phyloP scores from a whole-genome alignment of 371 early-diverging fungal genomes.

The Mortierella sp. region DNA sequence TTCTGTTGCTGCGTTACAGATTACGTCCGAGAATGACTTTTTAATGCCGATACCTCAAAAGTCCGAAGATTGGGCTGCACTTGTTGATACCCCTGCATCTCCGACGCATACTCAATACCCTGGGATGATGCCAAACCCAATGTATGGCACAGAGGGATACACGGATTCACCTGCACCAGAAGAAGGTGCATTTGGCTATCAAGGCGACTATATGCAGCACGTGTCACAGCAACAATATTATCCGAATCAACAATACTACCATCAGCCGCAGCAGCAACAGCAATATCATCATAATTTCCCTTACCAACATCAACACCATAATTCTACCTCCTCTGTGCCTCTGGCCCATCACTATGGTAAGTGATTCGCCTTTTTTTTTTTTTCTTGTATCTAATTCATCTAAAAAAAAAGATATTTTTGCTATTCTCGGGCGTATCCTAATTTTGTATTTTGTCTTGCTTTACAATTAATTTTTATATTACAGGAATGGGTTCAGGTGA shows the following conservation, averaged over 20 bases:
- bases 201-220: slow-evolving; percentile 33
- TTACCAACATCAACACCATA: slow-evolving; percentile 32
- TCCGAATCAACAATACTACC: slow-evolving; percentile 6
- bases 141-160: slow-evolving; percentile 8
- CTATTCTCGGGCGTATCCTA: neutral
- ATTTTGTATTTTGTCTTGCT: neutral
- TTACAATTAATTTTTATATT: neutral
- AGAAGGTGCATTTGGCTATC: neutral
- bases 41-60: slow-evolving; percentile 33
- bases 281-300: slow-evolving; percentile 19
- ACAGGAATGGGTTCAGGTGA: slow-evolving; percentile 1
- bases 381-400: neutral
- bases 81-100: slow-evolving; percentile 40
- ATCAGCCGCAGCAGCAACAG: slow-evolving; percentile 7
- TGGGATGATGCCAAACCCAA: slow-evolving; percentile 10
- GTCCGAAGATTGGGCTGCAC: slow-evolving; percentile 49
- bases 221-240: slow-evolving; percentile 14
- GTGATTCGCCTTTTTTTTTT: slow-evolving; percentile 3
- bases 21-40: neutral
- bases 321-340: slow-evolving; percentile 21
- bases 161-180: slow-evolving; percentile 41
- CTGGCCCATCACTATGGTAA: neutral
- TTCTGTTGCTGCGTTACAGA: slow-evolving; percentile 1
- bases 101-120: slow-evolving; percentile 20
- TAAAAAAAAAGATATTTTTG: neutral